These are phyloP conservation scores for Acacia concinna DNA, from an alignment of 331 rosid species.

Conservation along the genomic window DNA sequence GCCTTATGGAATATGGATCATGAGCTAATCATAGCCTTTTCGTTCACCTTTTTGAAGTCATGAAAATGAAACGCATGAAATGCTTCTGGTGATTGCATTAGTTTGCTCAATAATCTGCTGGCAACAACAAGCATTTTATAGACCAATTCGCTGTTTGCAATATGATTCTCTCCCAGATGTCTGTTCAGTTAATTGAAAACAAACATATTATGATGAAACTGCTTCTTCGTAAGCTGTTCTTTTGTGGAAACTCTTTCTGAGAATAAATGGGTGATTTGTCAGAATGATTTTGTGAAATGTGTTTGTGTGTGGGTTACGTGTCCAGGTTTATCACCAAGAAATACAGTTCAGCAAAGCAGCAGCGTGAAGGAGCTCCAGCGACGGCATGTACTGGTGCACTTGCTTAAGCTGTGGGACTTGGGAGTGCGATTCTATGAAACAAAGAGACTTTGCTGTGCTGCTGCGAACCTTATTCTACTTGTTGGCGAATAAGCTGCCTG, in stretches of 20 bases:
- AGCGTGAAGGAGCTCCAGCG: constrained; percentile 5
- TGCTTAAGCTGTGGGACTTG: background rate
- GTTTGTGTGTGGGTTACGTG: background rate
- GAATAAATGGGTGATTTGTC: background rate
- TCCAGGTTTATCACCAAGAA: constrained; percentile 21
- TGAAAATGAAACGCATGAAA: no score
- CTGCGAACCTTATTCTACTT: background rate
- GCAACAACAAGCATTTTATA: background rate
- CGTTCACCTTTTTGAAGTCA: background rate
- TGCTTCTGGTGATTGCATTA: background rate
- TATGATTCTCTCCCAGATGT: background rate
- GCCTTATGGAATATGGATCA: background rate
- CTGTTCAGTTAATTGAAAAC: background rate
- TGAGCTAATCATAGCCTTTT: background rate
- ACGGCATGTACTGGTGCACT: constrained; percentile 11
- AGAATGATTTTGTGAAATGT: background rate
- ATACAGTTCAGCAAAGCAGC: constrained; percentile 1
- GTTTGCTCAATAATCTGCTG: background rate
- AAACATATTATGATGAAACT: background rate
- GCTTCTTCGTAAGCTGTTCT: background rate
- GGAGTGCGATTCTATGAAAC: background rate
- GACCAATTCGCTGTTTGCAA: background rate
- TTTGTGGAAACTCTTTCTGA: background rate
- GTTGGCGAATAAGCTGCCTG: background rate
- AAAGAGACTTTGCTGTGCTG: background rate